These are phyloP conservation scores for Aspergillus pseudoviridinutans DNA, from an alignment of 2,329 filamentous ascomycete genomes.

Conservation along the genomic window DNA sequence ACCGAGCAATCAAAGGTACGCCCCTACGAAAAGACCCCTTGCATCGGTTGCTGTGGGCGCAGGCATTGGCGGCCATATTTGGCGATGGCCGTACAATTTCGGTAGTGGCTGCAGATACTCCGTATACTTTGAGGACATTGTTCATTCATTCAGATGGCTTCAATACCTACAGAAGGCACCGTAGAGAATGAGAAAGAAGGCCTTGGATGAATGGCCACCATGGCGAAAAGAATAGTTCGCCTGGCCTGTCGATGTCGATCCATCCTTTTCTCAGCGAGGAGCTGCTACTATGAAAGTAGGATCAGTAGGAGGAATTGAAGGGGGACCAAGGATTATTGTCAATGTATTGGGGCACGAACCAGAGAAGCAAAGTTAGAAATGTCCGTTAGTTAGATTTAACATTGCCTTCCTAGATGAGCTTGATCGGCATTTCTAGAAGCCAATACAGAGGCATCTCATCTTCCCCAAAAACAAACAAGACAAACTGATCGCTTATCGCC, in stretches of 20 bases:
- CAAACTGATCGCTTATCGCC: constrained; percentile 29
- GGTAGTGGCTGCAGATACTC: constrained; percentile 13
- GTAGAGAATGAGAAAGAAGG: background rate
- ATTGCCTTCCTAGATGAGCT: no score
- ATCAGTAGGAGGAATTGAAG: constrained; percentile 4
- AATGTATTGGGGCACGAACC: background rate
- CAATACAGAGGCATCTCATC: background rate
- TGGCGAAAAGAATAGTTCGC: background rate
- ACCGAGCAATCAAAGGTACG: constrained; percentile 23
- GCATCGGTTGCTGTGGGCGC: constrained; percentile 22
- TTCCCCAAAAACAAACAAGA: constrained; percentile 25
- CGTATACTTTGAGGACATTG: constrained; percentile 9
- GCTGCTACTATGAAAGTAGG: background rate
- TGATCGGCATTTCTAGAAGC: no score
- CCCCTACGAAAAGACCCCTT: constrained; percentile 26
- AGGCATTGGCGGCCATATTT: constrained; percentile 18
- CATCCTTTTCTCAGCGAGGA: background rate
- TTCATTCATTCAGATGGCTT: constrained; percentile 7
- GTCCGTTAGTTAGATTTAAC: background rate
- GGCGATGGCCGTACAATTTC: constrained; percentile 14
- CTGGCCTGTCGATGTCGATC: background rate
- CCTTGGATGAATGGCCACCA: background rate
- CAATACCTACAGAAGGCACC: constrained; percentile 4
- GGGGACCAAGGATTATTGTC: constrained; percentile 8
- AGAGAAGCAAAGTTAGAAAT: background rate